Conservation (phyloP, 208 protist genomes). For the Crithidia fasciculata region DNA sequence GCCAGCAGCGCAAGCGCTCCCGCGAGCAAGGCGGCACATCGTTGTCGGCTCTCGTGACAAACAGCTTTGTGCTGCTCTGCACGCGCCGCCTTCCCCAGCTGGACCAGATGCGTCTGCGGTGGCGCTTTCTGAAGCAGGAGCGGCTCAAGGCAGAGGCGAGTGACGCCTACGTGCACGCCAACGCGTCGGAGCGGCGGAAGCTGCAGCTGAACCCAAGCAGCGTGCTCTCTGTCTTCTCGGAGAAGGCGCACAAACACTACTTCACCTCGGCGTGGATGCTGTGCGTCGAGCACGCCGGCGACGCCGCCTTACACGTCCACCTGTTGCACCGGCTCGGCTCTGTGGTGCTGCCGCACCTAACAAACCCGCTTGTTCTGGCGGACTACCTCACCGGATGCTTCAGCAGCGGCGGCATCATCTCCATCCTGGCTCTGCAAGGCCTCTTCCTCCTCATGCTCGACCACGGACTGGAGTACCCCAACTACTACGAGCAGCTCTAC, state of each 20-base stretch:
- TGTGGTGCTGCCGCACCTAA: constrained; percentile 78
- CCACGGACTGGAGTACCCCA: constrained; percentile 90
- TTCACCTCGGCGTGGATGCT: constrained; percentile 85
- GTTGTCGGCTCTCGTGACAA: constrained; percentile 48
- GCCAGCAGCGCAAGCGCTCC: constrained; percentile 51
- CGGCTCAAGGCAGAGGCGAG: constrained; percentile 55
- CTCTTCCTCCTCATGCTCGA: constrained; percentile 91
- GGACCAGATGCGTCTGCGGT: constrained; percentile 59
- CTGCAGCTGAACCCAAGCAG: constrained; percentile 48
- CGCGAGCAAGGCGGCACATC: constrained; percentile 35
- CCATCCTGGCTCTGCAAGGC: constrained; percentile 86
- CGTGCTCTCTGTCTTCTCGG: constrained; percentile 83
- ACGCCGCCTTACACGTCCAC: constrained; percentile 72
- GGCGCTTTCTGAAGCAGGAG: constrained; percentile 70
- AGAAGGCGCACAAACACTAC: constrained; percentile 81
- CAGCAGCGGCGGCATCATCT: constrained; percentile 81
- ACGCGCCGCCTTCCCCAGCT: constrained; percentile 55
- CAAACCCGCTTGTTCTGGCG: constrained; percentile 83
- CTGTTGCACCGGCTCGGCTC: constrained; percentile 80
- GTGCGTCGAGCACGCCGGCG: constrained; percentile 60
- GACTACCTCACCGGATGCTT: constrained; percentile 91
- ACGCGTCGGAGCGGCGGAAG: constrained; percentile 73
- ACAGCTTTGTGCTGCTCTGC: constrained; percentile 82
- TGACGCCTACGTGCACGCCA: constrained; percentile 69
- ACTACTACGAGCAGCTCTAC: constrained; percentile 93